Conservation (phyloP, 192 early-diverging fungal genomes). For the Anaeromyces robustus region DNA sequence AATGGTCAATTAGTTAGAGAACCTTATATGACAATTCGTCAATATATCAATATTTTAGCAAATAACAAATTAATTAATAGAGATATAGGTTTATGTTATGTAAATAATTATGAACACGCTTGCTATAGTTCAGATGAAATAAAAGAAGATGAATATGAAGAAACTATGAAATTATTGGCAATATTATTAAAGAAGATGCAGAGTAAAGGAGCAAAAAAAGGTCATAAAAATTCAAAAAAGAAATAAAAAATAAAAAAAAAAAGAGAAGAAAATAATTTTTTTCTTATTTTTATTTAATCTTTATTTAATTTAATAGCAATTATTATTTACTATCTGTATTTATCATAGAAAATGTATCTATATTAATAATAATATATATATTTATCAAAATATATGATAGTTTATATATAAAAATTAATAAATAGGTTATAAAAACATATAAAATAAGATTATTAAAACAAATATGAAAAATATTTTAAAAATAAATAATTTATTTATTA, state of each 20-base stretch:
- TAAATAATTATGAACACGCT: neutral
- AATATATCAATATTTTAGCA: neutral
- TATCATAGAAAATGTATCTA: no score
- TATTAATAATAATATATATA: no score
- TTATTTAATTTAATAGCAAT: no score
- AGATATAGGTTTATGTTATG: neutral
- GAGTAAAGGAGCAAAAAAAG: neutral
- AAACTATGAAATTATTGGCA: neutral
- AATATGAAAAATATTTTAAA: no score
- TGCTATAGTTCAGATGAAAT: neutral
- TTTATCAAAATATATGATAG: no score
- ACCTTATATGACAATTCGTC: neutral
- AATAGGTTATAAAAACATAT: no score
- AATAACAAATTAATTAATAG: neutral
- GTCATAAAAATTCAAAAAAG: neutral
- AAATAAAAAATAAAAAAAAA: neutral
- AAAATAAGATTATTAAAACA: no score
- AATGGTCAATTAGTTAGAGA: neutral
- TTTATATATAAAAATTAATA: no score
- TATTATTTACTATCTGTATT: no score
- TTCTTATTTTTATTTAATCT: no score
- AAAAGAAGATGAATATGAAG: neutral
- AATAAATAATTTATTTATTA: no score
- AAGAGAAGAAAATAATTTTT: no score
- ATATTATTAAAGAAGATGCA: neutral